Percentiles rank a stretch among this genome's conserved stretches.
Conservation (phyloP, 192 early-diverging fungal genomes). For the Gaertneriomyces semiglobifer region DNA sequence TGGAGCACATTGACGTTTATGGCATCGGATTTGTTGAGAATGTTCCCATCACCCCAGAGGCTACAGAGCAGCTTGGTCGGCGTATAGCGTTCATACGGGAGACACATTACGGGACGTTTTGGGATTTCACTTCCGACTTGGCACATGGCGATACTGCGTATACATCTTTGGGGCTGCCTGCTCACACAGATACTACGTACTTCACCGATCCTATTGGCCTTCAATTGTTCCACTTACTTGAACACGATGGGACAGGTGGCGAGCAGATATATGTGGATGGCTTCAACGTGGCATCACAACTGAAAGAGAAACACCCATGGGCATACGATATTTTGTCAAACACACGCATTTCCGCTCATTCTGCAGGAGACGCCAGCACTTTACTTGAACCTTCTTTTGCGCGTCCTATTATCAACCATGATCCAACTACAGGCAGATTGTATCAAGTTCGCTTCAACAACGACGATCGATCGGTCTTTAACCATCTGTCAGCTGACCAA, state of each 20-base stretch:
- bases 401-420: conserved; percentile 64
- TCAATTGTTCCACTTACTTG: conserved; percentile 77
- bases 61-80: conserved; percentile 62
- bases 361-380: conserved; percentile 66
- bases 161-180: conserved; percentile 65
- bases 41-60: conserved; percentile 58
- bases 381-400: conserved; percentile 57
- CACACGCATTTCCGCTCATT: conserved; percentile 63
- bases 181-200: conserved; percentile 84
- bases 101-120: conserved; percentile 74
- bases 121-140: conserved; percentile 73
- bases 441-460: conserved; percentile 80
- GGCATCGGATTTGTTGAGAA: conserved; percentile 74
- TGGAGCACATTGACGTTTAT: conserved; percentile 62
- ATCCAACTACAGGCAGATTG: conserved; percentile 31
- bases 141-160: conserved; percentile 83
- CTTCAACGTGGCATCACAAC: conserved; percentile 64
- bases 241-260: conserved; percentile 68
- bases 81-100: conserved; percentile 73
- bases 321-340: conserved; percentile 63
- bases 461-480: conserved; percentile 70
- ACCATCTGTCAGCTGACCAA: conserved; percentile 25
- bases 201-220: conserved; percentile 80
- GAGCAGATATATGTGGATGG: conserved; percentile 77
- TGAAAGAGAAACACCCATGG: conserved; percentile 52